Percentiles rank a stretch among this genome's conserved stretches.
These are phyloP conservation scores for Mimosa pudica DNA, from an alignment of 306 rosid genomes.

Conservation along the genomic window DNA sequence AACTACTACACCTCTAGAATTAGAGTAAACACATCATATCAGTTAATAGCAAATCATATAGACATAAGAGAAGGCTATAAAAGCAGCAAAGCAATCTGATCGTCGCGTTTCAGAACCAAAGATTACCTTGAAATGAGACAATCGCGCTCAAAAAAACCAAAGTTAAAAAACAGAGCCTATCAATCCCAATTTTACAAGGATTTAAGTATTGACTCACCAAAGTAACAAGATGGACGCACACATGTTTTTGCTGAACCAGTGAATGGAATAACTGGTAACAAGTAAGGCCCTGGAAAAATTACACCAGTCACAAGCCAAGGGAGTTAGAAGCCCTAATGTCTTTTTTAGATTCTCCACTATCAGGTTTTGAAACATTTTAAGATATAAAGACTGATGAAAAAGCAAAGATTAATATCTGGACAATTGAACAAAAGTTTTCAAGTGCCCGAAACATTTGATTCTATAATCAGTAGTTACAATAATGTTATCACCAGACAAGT, in stretches of 20 bases:
- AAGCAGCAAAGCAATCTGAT: background rate
- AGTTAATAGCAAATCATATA: background rate
- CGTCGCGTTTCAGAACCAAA: background rate
- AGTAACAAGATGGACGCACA: slow-evolving; percentile 77
- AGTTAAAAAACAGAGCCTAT: background rate
- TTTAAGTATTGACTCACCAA: slow-evolving; percentile 61
- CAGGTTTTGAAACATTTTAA: slow-evolving; percentile 8
- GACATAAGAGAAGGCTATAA: background rate
- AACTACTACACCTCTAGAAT: background rate
- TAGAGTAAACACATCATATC: background rate
- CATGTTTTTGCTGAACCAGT: slow-evolving; percentile 82
- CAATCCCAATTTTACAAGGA: background rate
- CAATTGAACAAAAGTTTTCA: slow-evolving; percentile 22
- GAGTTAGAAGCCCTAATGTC: slow-evolving; percentile 17
- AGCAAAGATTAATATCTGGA: slow-evolving; percentile 8
- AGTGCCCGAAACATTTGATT: background rate
- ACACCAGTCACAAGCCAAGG: slow-evolving; percentile 24
- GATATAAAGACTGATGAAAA: slow-evolving; percentile 18
- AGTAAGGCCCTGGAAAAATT: slow-evolving; percentile 64
- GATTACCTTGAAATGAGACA: background rate
- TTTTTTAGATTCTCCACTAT: background rate
- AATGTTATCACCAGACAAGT: background rate
- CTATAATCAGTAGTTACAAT: background rate
- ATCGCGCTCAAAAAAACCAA: background rate
- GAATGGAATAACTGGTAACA: slow-evolving; percentile 83